Conservation (phyloP, 2,329 filamentous ascomycete genomes). For the Ascomycota sp. region DNA sequence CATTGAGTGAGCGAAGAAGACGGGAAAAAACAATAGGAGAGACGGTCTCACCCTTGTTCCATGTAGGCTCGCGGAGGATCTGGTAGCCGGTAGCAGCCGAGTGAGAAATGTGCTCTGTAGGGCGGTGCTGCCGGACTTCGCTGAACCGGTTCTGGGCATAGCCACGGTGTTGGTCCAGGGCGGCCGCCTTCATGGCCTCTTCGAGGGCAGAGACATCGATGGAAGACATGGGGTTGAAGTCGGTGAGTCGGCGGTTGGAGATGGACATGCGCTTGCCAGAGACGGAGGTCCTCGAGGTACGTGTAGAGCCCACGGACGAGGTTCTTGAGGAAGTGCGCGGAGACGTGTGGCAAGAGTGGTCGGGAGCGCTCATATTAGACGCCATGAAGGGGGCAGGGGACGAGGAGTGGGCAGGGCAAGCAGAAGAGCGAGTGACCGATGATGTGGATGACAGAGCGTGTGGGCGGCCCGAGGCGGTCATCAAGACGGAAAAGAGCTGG, state of each 20-base stretch:
- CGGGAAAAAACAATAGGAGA: neutral
- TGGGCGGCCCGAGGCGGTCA: neutral
- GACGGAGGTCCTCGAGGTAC: conserved; percentile 28
- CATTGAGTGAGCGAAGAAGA: neutral
- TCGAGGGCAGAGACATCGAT: conserved; percentile 37
- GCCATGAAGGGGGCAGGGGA: conserved; percentile 10
- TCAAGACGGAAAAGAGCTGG: conserved; percentile 1
- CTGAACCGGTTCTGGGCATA: conserved; percentile 35
- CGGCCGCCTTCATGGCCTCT: conserved; percentile 37
- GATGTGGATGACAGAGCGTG: neutral
- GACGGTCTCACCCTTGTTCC: conserved; percentile 39
- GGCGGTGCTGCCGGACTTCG: conserved; percentile 31
- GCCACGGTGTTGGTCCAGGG: conserved; percentile 38
- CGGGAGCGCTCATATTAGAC: conserved; percentile 21
- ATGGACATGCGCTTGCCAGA: conserved; percentile 30
- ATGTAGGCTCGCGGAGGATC: conserved; percentile 38
- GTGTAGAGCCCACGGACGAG: conserved; percentile 23
- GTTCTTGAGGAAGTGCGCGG: conserved; percentile 35
- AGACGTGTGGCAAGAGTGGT: conserved; percentile 29
- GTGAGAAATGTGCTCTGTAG: conserved; percentile 32
- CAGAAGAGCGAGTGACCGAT: conserved; percentile 1
- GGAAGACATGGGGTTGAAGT: conserved; percentile 33
- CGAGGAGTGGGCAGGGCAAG: conserved; percentile 3
- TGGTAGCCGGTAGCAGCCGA: conserved; percentile 37
- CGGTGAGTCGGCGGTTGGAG: conserved; percentile 27